phyloP scores from a whole-genome alignment of 441 rosid genomes.

The Pelargonium myrrhifolium region DNA sequence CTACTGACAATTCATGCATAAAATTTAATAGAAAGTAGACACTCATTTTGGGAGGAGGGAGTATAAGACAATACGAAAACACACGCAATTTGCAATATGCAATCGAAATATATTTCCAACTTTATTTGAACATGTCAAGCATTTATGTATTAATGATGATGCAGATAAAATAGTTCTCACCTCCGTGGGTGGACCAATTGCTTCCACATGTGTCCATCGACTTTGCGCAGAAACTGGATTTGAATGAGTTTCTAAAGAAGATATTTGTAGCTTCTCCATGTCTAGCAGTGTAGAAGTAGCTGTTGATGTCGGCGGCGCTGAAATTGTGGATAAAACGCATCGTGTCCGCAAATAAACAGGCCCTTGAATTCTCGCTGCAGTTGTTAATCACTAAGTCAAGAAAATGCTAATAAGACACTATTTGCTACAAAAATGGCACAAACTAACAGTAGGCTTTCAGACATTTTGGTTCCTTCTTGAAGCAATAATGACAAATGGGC shows the following conservation, averaged over 20 bases:
- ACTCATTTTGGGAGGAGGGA: too few relatives aligned
- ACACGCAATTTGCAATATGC: too few relatives aligned
- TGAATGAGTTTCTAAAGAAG: slow-evolving; percentile 54
- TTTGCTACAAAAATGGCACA: slow-evolving; percentile 7
- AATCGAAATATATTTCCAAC: too few relatives aligned
- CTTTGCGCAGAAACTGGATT: slow-evolving; percentile 38
- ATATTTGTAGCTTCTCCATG: slow-evolving; percentile 67
- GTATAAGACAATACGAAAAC: too few relatives aligned
- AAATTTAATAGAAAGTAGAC: too few relatives aligned
- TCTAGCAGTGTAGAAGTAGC: slow-evolving; percentile 47
- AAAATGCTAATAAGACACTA: slow-evolving; percentile 3
- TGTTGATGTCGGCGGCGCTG: slow-evolving; percentile 33
- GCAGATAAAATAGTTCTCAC: slow-evolving; percentile 27
- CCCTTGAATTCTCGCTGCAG: slow-evolving; percentile 62
- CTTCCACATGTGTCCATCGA: slow-evolving; percentile 55
- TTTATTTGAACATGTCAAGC: too few relatives aligned
- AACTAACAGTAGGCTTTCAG: background rate
- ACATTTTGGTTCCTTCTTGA: too few relatives aligned
- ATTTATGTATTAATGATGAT: background rate
- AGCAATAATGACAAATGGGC: too few relatives aligned
- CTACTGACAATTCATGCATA: too few relatives aligned
- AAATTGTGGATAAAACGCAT: slow-evolving; percentile 60
- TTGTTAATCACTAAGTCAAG: slow-evolving; percentile 22
- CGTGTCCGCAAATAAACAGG: slow-evolving; percentile 43
- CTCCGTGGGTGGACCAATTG: slow-evolving; percentile 49